Percentiles rank a stretch among this genome's conserved stretches.
Evolutionary conservation across 2,329 filamentous ascomycete species (phyloP).

Genomic region (Sodiomyces alkalinus): DNA sequence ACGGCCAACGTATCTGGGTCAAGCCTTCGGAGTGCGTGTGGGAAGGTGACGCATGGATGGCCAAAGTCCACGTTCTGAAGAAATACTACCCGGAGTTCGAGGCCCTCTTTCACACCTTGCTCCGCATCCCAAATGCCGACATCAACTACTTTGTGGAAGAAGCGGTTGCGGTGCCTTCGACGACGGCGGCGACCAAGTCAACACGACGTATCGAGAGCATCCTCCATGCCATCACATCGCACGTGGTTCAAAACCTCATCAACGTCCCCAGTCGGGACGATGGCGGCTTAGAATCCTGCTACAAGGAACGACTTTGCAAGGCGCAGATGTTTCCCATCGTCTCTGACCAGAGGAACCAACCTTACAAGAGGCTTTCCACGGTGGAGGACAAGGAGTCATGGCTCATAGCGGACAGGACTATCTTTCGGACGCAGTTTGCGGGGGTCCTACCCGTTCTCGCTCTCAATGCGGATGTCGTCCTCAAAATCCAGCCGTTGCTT

Average conservation of each 20-base stretch:
- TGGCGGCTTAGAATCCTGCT: too few species aligned
- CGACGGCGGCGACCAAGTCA: background rate
- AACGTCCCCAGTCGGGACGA: too few species aligned
- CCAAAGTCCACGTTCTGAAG: constrained; percentile 1
- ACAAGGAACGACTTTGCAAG: too few species aligned
- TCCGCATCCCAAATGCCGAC: background rate
- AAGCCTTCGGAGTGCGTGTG: constrained; percentile 2
- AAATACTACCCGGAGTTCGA: constrained; percentile 2
- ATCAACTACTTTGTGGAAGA: constrained; percentile 3
- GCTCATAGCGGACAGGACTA: constrained; percentile 5
- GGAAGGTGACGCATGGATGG: constrained; percentile 4
- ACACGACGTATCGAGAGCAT: constrained; percentile 1
- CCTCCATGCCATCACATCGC: background rate
- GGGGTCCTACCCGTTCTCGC: constrained; percentile 2
- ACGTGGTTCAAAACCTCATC: too few species aligned
- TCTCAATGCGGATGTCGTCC: constrained; percentile 1
- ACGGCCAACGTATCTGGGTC: constrained; percentile 1
- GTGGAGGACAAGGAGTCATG: constrained; percentile 1
- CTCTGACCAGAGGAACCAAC: background rate
- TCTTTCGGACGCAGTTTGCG: constrained; percentile 1
- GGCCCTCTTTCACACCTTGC: constrained; percentile 2
- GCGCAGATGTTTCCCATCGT: constrained; percentile 1
- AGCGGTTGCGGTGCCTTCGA: too few species aligned
- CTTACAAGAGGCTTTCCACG: constrained; percentile 1
- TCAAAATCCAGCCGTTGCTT: constrained; percentile 2